Percentiles rank a stretch among this genome's conserved stretches.
Conservation (phyloP, 306 rosid species). For the Fragaria ananassa region DNA sequence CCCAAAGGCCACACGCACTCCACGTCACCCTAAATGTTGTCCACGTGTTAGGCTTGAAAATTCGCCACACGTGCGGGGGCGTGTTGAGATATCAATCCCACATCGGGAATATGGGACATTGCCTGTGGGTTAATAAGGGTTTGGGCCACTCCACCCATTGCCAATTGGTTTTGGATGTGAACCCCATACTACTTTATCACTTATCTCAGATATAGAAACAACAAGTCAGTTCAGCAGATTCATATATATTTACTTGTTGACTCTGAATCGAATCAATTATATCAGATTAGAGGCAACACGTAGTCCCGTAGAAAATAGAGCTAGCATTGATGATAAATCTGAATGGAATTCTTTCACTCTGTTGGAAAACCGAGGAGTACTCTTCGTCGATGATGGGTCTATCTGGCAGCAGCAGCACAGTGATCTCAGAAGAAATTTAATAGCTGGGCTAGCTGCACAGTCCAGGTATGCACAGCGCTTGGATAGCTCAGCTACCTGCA, state of each 20-base stretch:
- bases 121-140: too few species aligned
- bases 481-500: not conserved
- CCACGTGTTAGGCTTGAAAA: too few species aligned
- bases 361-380: conserved; percentile 10
- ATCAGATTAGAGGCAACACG: not conserved
- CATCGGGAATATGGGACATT: too few species aligned
- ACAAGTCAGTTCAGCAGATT: not conserved
- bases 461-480: not conserved
- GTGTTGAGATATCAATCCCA: too few species aligned
- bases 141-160: too few species aligned
- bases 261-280: not conserved
- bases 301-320: not conserved
- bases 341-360: not conserved
- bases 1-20: too few species aligned
- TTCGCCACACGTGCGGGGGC: too few species aligned
- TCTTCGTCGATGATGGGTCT: conserved; percentile 18
- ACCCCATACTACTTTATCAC: too few species aligned
- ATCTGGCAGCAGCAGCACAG: conserved; percentile 31
- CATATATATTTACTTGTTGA: not conserved
- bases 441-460: conserved; percentile 18
- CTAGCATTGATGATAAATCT: not conserved
- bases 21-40: too few species aligned
- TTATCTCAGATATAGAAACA: not conserved
- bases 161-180: too few species aligned
- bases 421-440: conserved; percentile 16